These are phyloP conservation scores for Rhododendron molle DNA, from an alignment of 148 eudicot genomes.

Conservation along the genomic window DNA sequence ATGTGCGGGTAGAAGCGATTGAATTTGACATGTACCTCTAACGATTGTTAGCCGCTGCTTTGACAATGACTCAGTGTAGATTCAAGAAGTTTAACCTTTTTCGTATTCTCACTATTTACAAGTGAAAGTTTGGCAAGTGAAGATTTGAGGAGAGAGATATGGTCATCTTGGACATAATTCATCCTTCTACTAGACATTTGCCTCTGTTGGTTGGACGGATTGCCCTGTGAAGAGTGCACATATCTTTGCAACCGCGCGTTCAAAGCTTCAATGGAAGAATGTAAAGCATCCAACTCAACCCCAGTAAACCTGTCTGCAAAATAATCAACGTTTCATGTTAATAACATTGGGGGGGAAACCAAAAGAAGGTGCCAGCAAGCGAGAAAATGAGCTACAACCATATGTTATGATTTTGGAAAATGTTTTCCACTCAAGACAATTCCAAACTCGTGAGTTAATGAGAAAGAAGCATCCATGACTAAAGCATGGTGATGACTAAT, in stretches of 20 bases:
- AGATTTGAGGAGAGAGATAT: slow-evolving; percentile 57
- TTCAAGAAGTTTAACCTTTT: slow-evolving; percentile 76
- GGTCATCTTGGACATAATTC: slow-evolving; percentile 39
- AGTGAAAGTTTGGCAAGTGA: slow-evolving; percentile 72
- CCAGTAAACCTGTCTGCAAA: slow-evolving; percentile 69
- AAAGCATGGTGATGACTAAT: neutral
- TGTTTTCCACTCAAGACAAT: neutral
- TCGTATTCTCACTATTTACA: slow-evolving; percentile 72
- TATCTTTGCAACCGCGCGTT: slow-evolving; percentile 67
- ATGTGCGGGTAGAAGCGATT: neutral
- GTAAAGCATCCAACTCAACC: slow-evolving; percentile 83
- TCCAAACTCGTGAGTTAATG: neutral
- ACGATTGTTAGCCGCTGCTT: slow-evolving; percentile 19
- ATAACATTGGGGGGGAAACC: neutral
- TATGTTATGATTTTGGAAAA: neutral
- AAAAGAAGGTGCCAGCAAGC: neutral
- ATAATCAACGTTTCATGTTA: neutral
- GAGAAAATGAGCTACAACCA: neutral
- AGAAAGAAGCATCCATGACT: neutral
- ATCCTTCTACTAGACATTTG: slow-evolving; percentile 32
- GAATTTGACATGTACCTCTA: neutral
- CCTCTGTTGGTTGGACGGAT: slow-evolving; percentile 31
- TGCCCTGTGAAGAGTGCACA: slow-evolving; percentile 34
- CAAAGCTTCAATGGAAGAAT: slow-evolving; percentile 68
- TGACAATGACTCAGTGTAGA: slow-evolving; percentile 50